Percentiles rank a stretch among this genome's conserved stretches.
Evolutionary conservation across 169 alveolate species (phyloP).

Genomic region (Pseudocohnilembus persalinus): DNA sequence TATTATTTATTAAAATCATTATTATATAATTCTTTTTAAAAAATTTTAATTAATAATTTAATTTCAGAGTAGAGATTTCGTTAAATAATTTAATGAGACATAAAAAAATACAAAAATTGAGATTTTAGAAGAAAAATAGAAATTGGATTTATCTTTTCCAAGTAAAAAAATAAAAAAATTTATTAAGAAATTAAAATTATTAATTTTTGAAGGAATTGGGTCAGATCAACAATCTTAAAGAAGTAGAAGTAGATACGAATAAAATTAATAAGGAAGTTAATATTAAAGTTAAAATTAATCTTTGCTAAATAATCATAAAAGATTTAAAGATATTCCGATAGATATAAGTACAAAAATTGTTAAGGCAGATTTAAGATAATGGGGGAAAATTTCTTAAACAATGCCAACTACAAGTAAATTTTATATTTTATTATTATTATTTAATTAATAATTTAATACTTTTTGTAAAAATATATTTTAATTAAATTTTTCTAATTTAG

Average conservation of each 20-base stretch:
- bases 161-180: neutral
- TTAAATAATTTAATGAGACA: neutral
- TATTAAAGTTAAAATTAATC: neutral
- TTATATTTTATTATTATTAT: too few relatives aligned
- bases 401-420: constrained; percentile 11
- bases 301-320: constrained; percentile 14
- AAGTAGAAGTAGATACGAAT: neutral
- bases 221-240: neutral
- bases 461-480: too few relatives aligned
- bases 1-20: constrained; percentile 15
- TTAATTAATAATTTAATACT: too few relatives aligned
- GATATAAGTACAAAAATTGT: constrained; percentile 48
- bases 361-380: constrained; percentile 41
- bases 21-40: too few relatives aligned
- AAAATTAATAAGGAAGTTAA: neutral
- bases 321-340: constrained; percentile 43
- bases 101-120: too few relatives aligned
- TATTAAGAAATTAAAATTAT: too few relatives aligned
- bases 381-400: constrained; percentile 45
- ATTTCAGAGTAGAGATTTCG: neutral
- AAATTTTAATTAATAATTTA: too few relatives aligned
- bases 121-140: too few relatives aligned
- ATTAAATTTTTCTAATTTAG: neutral
- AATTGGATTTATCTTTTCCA: neutral
- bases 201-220: neutral